Evolutionary conservation across 495 filamentous ascomycete genomes (phyloP).

Genomic region (Penicillium daleae): DNA sequence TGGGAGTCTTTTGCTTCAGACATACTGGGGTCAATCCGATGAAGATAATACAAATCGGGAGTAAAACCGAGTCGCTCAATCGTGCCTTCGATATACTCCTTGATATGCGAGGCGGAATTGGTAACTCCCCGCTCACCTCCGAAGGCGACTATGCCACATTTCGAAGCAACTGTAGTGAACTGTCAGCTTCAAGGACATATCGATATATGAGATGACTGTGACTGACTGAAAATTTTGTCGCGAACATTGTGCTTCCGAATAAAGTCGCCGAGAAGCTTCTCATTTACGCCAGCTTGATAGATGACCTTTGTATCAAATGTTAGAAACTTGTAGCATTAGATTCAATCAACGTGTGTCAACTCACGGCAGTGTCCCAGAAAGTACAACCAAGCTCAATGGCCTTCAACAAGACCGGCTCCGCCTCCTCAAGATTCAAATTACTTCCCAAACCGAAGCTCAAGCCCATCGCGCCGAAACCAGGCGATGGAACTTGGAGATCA

Average conservation of each 20-base stretch:
- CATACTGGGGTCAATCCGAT: constrained; percentile 48
- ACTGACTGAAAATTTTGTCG: constrained; percentile 50
- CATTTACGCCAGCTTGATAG: constrained; percentile 52
- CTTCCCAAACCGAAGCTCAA: constrained; percentile 47
- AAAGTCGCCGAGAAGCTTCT: constrained; percentile 56
- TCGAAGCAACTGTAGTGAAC: constrained; percentile 46
- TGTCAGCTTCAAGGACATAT: neutral
- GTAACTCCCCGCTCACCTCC: constrained; percentile 35
- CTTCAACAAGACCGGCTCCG: constrained; percentile 54
- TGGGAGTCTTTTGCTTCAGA: too few relatives aligned
- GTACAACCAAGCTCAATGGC: constrained; percentile 56
- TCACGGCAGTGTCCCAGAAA: constrained; percentile 57
- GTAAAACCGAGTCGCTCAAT: constrained; percentile 54
- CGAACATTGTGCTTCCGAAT: constrained; percentile 56
- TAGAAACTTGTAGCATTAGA: neutral
- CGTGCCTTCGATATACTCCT: constrained; percentile 55
- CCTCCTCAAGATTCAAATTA: constrained; percentile 47
- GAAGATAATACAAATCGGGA: constrained; percentile 50
- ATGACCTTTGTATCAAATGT: constrained; percentile 39
- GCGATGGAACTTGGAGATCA: constrained; percentile 42
- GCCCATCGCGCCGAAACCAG: constrained; percentile 54
- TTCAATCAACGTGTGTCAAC: neutral
- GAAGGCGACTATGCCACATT: constrained; percentile 49
- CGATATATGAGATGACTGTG: neutral
- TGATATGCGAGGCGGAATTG: constrained; percentile 55